Evolutionary conservation across 352 stramenopile species (phyloP).

Genomic region (Globisporangium carolinianum): DNA sequence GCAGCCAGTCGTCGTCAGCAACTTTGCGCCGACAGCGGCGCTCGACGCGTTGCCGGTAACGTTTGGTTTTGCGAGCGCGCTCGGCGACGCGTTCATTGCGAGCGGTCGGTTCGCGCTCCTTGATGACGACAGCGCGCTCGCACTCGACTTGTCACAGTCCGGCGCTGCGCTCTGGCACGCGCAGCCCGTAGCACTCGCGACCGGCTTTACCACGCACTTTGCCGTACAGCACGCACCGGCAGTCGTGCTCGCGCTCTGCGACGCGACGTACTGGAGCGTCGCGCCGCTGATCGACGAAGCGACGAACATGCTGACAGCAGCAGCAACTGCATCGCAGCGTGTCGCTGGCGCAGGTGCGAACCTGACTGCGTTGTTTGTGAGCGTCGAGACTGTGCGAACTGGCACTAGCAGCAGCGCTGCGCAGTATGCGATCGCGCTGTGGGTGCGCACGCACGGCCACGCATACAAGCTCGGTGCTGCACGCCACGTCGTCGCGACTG

Average conservation of each 20-base stretch:
- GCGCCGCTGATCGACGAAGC: conserved; percentile 36
- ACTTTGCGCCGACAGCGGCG: conserved; percentile 20
- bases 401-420: conserved; percentile 5
- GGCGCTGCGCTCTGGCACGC: conserved; percentile 47
- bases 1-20: conserved; percentile 9
- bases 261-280: conserved; percentile 66
- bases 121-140: conserved; percentile 15
- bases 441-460: conserved; percentile 33
- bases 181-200: conserved; percentile 22
- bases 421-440: conserved; percentile 32
- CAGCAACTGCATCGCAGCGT: background rate
- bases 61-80: conserved; percentile 27
- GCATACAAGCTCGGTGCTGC: conserved; percentile 28
- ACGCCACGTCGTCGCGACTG: conserved; percentile 19
- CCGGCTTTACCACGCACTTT: conserved; percentile 46
- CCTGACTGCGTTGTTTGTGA: conserved; percentile 34
- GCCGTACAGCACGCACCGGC: conserved; percentile 20
- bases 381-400: conserved; percentile 4
- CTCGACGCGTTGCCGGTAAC: conserved; percentile 31
- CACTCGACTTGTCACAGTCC: conserved; percentile 17
- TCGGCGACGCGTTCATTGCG: conserved; percentile 34
- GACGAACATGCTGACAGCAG: conserved; percentile 13
- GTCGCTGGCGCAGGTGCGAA: conserved; percentile 10
- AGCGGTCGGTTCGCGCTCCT: conserved; percentile 34
- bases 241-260: conserved; percentile 51